Evolutionary conservation across 148 eudicot genomes (phyloP), one percentile per base, ranked within the genome.

Genomic region (Rhododendron molle): DNA sequence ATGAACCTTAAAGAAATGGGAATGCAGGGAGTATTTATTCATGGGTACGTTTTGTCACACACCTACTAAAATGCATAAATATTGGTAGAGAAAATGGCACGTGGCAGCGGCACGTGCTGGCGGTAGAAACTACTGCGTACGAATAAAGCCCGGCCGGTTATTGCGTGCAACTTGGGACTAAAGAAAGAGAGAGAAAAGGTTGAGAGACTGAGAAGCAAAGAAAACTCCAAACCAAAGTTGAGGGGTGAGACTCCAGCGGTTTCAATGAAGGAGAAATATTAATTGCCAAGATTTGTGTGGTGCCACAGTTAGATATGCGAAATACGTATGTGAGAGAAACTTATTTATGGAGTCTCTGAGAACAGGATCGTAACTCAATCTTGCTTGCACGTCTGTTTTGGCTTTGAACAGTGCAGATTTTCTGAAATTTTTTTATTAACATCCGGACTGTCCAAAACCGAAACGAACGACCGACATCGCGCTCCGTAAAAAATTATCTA

Each of bases 211-310:
- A 72, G 86, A 89, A 87, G 86, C 81, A 85, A 85, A 86, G 77
- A 82, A 86, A 86, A 46, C 47, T 60, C 13, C 6, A 50, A 71
- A 40, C 46, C 52, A 40, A 38, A 69, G 62, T 21, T 10, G 5
- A 60, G 18, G 18, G 76, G 81, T 28, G 47, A 40, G 44, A 40
- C 44, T 5, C 7, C 7, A 43, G 74, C 32, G 84, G 71, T 40
- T 71, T 50, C 44, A 40, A 40, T n/a, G 49, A 40, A 52, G 7
- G 69, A 52, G 85, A 81, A 87, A 87, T 84, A 89, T 90, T 89
- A 91, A 91, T 85, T 89, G 83, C 76, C 81, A 85, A 84, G 85
- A 69, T 40, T 87, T 88, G 91, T 87, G 60, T 81, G 88, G 73
- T 89, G 89, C 3, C 50, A 47, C 50, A 47, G 44, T 47, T 47